phyloP scores from a whole-genome alignment of 2,329 filamentous ascomycete genomes.

The Sporothrix inflata region DNA sequence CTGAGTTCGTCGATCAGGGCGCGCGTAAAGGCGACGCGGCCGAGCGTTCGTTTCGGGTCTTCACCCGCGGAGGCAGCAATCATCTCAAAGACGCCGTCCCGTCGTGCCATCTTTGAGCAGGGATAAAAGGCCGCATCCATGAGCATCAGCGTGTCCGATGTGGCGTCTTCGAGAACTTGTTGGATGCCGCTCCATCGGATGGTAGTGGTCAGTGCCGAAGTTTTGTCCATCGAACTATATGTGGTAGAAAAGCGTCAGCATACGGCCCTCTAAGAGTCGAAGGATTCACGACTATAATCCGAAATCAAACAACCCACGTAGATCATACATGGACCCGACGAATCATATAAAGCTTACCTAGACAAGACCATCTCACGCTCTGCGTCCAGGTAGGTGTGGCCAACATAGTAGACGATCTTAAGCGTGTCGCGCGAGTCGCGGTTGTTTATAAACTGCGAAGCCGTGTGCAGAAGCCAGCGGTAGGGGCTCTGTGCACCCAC shows the following conservation, averaged over 20 bases:
- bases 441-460: conserved; percentile 58
- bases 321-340: neutral
- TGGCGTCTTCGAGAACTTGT: conserved; percentile 58
- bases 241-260: neutral
- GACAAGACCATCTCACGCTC: conserved; percentile 62
- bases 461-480: conserved; percentile 57
- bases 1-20: conserved; percentile 55
- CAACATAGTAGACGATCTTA: conserved; percentile 63
- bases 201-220: conserved; percentile 47
- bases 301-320: neutral
- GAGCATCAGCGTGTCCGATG: conserved; percentile 59
- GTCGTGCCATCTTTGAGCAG: conserved; percentile 55
- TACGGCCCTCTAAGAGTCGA: neutral
- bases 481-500: conserved; percentile 51
- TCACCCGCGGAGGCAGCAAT: conserved; percentile 60
- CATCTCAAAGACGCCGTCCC: conserved; percentile 59
- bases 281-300: neutral
- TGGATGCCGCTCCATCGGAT: conserved; percentile 62
- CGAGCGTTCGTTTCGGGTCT: conserved; percentile 52
- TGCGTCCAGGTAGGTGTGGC: conserved; percentile 57
- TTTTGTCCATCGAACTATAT: conserved; percentile 51
- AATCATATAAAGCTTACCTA: conserved; percentile 47
- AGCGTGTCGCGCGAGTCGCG: conserved; percentile 59
- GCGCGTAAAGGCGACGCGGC: conserved; percentile 57
- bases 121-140: conserved; percentile 64